Evolutionary conservation across 2,329 filamentous ascomycete genomes (phyloP), one percentile per base, ranked within the genome.

Genomic region (Xylariales sp.): DNA sequence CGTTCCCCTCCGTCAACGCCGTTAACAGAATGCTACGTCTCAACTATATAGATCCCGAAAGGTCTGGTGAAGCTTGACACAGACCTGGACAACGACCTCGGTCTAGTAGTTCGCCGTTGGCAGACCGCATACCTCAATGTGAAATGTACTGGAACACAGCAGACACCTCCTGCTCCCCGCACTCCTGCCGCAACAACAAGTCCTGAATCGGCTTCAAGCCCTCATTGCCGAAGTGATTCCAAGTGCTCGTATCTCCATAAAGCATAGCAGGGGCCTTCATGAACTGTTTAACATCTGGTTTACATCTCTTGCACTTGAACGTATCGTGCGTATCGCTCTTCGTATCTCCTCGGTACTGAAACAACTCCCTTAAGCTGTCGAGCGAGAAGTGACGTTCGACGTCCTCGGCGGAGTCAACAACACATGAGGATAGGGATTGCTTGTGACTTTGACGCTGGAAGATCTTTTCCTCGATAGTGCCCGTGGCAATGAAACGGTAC

Each of bases 131-230:
- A n/a, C 24, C 20, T 51, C 54, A 80, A 54, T 97, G 93, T 51
- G 90, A 96, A 57, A 98, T 97, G 65, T 97, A 98, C 73, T 98
- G 93, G 61, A 98, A 98, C 24, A 97, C 89, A 9, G 91, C 88
- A 49, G 88, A 96, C 7, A 98, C 89, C 56, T 88, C 86, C 18
- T 73, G 69, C 62, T 91, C 82, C 4, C 73, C 76, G 44, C 76
- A 79, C 66, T 98, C 93, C 63, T 97, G 93, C 50, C 91, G 77
- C 36, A 98, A 69, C 57, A 98, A 59, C 59, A 96, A 65, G 68
- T 98, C 93, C 63, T 98, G 91, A 45, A 98, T 98, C 45, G 78
- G 76, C 49, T 80, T 77, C 57, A 98, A 65, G 1, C 80, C 83
- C 3, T 82, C 78, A 54, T 95, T 96, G 31, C 85, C 78, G 65